A percentile compares a stretch with the other conserved stretches of the same genome.
Conservation (phyloP, 78 protist genomes). For the Paratrimastix pyriformis region DNA sequence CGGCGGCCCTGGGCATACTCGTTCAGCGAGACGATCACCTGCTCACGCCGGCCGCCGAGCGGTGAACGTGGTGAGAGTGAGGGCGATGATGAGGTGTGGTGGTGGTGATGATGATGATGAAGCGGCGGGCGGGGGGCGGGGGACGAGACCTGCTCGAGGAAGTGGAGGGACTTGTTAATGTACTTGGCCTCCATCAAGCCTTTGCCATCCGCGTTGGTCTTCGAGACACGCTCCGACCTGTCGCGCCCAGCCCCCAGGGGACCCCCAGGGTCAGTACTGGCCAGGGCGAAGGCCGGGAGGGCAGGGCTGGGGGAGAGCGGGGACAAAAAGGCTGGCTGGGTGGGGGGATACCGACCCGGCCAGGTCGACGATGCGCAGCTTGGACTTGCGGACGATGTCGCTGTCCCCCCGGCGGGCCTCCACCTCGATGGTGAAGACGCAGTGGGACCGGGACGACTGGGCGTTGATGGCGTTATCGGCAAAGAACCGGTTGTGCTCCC, state of each 20-base stretch:
- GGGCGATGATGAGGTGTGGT: constrained; percentile 1
- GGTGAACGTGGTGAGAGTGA: not conserved
- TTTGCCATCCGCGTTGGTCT: not conserved
- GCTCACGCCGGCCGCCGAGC: too few relatives aligned
- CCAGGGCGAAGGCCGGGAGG: too few relatives aligned
- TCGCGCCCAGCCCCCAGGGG: too few relatives aligned
- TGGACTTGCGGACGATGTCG: constrained; percentile 4
- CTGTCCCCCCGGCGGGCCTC: not conserved
- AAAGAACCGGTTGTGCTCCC: not conserved
- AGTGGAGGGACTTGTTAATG: constrained; percentile 7
- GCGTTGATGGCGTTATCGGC: constrained; percentile 22
- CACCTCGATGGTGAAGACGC: not conserved
- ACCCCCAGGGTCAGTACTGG: too few relatives aligned
- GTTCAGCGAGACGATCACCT: too few relatives aligned
- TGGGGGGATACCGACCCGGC: too few relatives aligned
- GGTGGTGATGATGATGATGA: not conserved
- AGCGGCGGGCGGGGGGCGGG: too few relatives aligned
- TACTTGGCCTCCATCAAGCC: not conserved
- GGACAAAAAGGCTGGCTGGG: too few relatives aligned
- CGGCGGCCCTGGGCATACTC: too few relatives aligned
- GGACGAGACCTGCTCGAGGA: constrained; percentile 16
- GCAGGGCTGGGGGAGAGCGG: too few relatives aligned
- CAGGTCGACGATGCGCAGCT: not conserved
- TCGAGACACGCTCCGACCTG: constrained; percentile 9
- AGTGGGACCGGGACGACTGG: constrained; percentile 21